Conservation (phyloP, 768 basidiomycete species). For the Boletus sp. region DNA sequence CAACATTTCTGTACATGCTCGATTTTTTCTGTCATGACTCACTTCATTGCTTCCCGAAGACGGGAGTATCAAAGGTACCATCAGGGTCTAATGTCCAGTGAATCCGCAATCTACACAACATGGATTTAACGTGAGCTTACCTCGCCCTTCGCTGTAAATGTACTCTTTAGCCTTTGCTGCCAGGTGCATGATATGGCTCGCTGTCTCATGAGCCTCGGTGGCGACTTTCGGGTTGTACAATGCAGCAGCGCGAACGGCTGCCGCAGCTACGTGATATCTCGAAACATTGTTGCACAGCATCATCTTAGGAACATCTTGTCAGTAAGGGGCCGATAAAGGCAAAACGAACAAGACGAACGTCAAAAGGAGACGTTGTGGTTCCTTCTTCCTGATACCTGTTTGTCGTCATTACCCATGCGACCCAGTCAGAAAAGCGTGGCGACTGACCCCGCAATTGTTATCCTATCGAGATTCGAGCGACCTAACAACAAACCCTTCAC, state of each 20-base stretch:
- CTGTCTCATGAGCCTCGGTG: constrained; percentile 54
- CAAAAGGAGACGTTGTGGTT: constrained; percentile 81
- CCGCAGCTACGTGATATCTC: constrained; percentile 62
- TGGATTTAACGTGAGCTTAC: constrained; percentile 28
- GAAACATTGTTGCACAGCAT: constrained; percentile 71
- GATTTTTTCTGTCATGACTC: too few species aligned
- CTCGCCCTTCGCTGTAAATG: constrained; percentile 57
- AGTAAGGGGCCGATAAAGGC: neutral
- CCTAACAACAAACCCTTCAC: constrained; percentile 65
- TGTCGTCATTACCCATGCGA: neutral
- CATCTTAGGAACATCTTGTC: constrained; percentile 47
- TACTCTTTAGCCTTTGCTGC: constrained; percentile 61
- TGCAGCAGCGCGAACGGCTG: constrained; percentile 58
- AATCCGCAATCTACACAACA: neutral
- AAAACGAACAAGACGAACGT: constrained; percentile 41
- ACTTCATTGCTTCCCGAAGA: constrained; percentile 27
- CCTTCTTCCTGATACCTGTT: constrained; percentile 64
- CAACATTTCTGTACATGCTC: neutral
- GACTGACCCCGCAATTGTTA: constrained; percentile 52
- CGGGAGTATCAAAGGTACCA: constrained; percentile 46
- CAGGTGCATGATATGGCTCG: constrained; percentile 59
- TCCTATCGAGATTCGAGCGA: constrained; percentile 45
- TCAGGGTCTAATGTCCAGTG: constrained; percentile 28
- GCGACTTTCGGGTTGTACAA: constrained; percentile 52
- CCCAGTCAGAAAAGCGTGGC: neutral